phyloP scores from a whole-genome alignment of 495 filamentous ascomycete genomes.

The Penicillium canescens region DNA sequence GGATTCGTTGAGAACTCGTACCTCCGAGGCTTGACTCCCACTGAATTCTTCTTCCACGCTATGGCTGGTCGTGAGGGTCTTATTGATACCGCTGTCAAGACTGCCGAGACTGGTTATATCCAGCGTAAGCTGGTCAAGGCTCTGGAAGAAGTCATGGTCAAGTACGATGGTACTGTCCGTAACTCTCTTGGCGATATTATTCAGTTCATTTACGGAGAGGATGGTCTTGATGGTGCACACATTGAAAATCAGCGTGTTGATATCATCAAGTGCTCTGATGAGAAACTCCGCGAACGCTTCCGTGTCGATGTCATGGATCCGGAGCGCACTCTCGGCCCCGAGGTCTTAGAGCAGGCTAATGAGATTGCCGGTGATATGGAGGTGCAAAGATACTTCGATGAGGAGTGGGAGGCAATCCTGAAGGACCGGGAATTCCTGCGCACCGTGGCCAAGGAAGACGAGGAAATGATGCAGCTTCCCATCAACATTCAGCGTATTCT shows the following conservation, averaged over 20 bases:
- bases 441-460: conserved; percentile 62
- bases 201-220: conserved; percentile 97
- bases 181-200: conserved; percentile 97
- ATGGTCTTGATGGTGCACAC: conserved; percentile 84
- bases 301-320: conserved; percentile 95
- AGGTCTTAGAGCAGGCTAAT: conserved; percentile 79
- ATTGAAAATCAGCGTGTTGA: conserved; percentile 93
- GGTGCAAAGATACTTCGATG: conserved; percentile 81
- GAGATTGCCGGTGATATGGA: conserved; percentile 85
- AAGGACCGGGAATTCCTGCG: conserved; percentile 77
- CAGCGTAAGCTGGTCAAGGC: conserved; percentile 98
- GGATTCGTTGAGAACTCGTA: conserved; percentile 99
- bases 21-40: conserved; percentile 89
- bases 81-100: conserved; percentile 99
- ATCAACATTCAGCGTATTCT: conserved; percentile 91
- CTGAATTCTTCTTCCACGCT: conserved; percentile 99
- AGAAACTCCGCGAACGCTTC: conserved; percentile 74
- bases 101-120: conserved; percentile 98
- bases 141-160: conserved; percentile 94
- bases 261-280: conserved; percentile 72
- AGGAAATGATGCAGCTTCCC: conserved; percentile 84
- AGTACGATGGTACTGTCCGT: conserved; percentile 95
- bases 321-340: conserved; percentile 58
- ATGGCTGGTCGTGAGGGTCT: conserved; percentile 99
- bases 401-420: conserved; percentile 79